phyloP scores from a whole-genome alignment of 768 basidiomycete species.

The Rhodotorula sphaerocarpa region DNA sequence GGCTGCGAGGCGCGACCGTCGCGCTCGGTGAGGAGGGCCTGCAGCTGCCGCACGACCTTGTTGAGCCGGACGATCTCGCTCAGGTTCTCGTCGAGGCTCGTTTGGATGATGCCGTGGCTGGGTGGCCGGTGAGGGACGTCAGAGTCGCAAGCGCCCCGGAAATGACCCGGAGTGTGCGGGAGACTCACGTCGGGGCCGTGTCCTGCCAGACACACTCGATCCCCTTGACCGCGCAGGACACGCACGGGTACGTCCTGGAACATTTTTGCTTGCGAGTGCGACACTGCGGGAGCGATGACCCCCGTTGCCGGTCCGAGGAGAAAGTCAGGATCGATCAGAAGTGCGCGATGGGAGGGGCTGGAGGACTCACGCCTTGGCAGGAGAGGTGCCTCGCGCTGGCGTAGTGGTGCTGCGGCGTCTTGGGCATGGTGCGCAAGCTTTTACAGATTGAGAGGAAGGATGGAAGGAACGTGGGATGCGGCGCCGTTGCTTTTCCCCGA shows the following conservation, averaged over 20 bases:
- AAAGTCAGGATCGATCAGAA: no score
- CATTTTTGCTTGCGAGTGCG: conserved; percentile 6
- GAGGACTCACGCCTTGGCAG: not conserved
- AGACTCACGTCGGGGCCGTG: not conserved
- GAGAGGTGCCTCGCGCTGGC: not conserved
- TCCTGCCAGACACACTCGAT: not conserved
- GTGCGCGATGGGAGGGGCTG: no score
- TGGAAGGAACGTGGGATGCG: no score
- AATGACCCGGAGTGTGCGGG: not conserved
- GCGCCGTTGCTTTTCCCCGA: no score
- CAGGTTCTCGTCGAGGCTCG: not conserved
- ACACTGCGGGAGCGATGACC: not conserved
- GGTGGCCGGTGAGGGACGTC: not conserved
- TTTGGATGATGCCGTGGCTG: not conserved
- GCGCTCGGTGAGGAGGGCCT: not conserved
- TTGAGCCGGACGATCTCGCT: conserved; percentile 1
- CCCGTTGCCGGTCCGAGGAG: no score
- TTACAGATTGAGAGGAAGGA: no score
- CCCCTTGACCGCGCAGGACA: not conserved
- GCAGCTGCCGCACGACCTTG: conserved; percentile 2
- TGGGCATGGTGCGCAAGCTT: no score
- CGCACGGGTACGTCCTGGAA: conserved; percentile 2
- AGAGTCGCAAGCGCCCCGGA: no score
- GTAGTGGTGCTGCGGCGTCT: not conserved
- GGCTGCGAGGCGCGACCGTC: conserved; percentile 4